Conservation (phyloP, 345 rosid species). For the Alliaria petiolata region DNA sequence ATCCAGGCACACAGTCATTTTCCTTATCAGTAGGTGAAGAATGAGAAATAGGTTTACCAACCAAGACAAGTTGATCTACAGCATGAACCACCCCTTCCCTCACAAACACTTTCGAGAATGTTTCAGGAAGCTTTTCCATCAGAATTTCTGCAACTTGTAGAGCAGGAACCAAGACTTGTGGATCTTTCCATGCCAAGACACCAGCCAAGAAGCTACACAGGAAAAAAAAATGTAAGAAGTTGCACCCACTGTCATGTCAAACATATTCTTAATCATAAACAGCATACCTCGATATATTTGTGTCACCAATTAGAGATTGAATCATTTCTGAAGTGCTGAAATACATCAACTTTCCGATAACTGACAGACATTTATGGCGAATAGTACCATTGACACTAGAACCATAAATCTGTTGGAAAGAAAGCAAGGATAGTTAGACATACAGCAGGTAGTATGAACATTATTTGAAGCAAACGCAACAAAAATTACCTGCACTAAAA, state of each 20-base stretch:
- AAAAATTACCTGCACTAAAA: conserved; percentile 72
- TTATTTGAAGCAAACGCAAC: not conserved
- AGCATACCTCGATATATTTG: conserved; percentile 88
- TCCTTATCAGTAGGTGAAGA: conserved; percentile 68
- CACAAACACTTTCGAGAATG: conserved; percentile 88
- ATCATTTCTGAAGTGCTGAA: conserved; percentile 91
- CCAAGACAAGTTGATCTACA: conserved; percentile 82
- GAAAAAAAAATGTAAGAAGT: conserved; percentile 6
- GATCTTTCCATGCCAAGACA: conserved; percentile 99
- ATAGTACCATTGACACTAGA: conserved; percentile 91
- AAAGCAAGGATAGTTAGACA: conserved; percentile 10
- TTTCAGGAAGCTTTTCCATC: conserved; percentile 98
- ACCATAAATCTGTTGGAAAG: conserved; percentile 79
- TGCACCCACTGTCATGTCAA: not conserved
- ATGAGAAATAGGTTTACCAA: conserved; percentile 54
- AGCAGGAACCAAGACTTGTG: conserved; percentile 93
- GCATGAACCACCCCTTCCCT: conserved; percentile 99
- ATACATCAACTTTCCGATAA: conserved; percentile 93
- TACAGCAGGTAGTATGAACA: conserved; percentile 1
- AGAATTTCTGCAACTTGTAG: conserved; percentile 95
- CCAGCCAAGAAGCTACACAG: conserved; percentile 87
- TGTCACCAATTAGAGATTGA: conserved; percentile 70
- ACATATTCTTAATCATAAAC: not conserved
- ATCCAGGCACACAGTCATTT: conserved; percentile 62
- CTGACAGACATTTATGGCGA: conserved; percentile 96